Evolutionary conservation across 23 red algal species (phyloP), one percentile per base, ranked within the genome.

Genomic region (Gracilaria gracilis): DNA sequence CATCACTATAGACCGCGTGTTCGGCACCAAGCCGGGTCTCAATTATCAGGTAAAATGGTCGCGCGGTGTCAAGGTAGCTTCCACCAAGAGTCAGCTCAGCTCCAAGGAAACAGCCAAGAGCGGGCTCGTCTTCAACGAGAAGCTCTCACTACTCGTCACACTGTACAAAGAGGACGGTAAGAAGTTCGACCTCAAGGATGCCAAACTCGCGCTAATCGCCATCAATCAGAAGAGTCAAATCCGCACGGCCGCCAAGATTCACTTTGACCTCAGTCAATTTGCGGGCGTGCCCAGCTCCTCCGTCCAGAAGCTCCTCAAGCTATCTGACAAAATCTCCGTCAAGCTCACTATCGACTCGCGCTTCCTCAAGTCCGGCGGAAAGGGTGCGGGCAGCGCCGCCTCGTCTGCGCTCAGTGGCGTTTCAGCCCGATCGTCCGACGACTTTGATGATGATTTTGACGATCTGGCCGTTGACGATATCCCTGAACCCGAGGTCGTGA

Each of bases 41-140:
- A 76, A 28, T 1, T 95, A 95, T 62, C 51, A 78, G 35, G 74
- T 95, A 34, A 95, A 95, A 55, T 95, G 92, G 92, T 77, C 75
- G 0, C 83, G 92, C 49, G 92, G 92, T 59, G 83, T 95, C 82
- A 95, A 95, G 75, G 83, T 95, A 16, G 92, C 92, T 28, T 49
- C 82, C 38, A 95, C 92, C 37, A 89, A 88, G 61, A 48, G 54
- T 4, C 24, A 77, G n/a, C 33, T 42, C 15, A 48, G 46, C 2
- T 32, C 73, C 13, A 54, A 53, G 23, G 51, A 79, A 15, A 20
- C 55, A 11, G 83, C 44, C 16, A 75, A 84, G 23, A 40, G 65
- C 69, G 67, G 69, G 25, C 25, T 93, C 14, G 44, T 31, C 32
- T 53, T 93, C 61, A 53, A 85, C 70, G 67, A 95, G 33, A 88